Evolutionary conservation across 345 rosid genomes (phyloP).

Genomic region (Isatis tinctoria): DNA sequence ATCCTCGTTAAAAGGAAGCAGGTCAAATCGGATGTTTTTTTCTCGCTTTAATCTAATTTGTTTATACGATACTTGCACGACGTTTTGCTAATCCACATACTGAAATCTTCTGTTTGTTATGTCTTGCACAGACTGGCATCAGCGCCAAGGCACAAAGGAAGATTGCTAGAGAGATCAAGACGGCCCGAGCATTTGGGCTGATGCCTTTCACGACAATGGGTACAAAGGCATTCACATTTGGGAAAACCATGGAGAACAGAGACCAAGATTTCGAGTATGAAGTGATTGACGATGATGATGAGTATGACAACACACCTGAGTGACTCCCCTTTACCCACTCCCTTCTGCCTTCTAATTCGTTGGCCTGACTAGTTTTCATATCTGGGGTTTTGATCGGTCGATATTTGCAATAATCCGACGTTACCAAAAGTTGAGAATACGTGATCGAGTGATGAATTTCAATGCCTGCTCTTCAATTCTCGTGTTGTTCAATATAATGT

Average conservation of each 20-base stretch:
- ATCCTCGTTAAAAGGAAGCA: conserved; percentile 71
- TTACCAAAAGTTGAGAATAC: neutral
- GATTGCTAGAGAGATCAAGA: conserved; percentile 92
- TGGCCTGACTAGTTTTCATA: conserved; percentile 9
- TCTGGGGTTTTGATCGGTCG: conserved; percentile 7
- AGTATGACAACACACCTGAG: neutral
- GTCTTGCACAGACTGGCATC: conserved; percentile 58
- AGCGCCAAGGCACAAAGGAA: conserved; percentile 95
- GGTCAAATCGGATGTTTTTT: conserved; percentile 38
- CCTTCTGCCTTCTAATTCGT: neutral
- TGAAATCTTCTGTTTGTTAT: neutral
- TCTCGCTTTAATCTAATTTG: neutral
- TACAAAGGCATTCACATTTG: conserved; percentile 61
- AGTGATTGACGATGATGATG: conserved; percentile 27
- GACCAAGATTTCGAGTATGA: conserved; percentile 54
- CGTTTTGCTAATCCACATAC: neutral
- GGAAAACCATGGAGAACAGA: conserved; percentile 58
- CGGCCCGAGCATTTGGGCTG: conserved; percentile 86
- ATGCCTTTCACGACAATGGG: conserved; percentile 98
- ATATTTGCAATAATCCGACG: conserved; percentile 7
- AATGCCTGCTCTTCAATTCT: neutral
- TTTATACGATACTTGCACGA: neutral
- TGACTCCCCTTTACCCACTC: neutral
- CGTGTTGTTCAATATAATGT: neutral
- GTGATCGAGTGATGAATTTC: neutral